Evolutionary conservation across 2,329 filamentous ascomycete species (phyloP).

Genomic region (Phyllosticta citriasiana): DNA sequence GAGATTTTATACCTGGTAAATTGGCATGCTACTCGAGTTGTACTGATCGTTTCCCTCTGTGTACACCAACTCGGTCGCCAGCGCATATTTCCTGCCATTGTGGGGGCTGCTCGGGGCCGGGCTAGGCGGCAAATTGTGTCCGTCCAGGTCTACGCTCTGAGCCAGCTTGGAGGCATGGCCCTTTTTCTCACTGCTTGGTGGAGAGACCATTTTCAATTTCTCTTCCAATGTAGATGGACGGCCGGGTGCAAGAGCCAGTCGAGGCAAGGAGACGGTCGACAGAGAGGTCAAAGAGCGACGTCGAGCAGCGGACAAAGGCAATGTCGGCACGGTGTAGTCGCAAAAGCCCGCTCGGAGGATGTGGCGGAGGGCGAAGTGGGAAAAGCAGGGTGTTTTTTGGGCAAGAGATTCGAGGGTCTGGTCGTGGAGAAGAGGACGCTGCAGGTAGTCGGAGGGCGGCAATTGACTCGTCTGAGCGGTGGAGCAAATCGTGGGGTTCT

Average conservation of each 20-base stretch:
- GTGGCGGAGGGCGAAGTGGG: background rate
- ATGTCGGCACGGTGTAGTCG: background rate
- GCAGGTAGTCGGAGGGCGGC: constrained; percentile 1
- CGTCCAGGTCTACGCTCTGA: constrained; percentile 28
- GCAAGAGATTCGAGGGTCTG: background rate
- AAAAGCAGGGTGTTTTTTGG: background rate
- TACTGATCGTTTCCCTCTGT: constrained; percentile 96
- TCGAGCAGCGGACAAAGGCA: background rate
- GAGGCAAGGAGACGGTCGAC: background rate
- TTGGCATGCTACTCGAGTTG: constrained; percentile 89
- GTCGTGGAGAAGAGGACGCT: constrained; percentile 3
- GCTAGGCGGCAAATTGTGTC: constrained; percentile 43
- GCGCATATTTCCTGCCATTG: constrained; percentile 77
- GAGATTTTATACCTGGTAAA: constrained; percentile 60
- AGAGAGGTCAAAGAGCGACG: background rate
- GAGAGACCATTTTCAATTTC: background rate
- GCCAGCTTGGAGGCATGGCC: constrained; percentile 29
- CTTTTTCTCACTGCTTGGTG: constrained; percentile 7
- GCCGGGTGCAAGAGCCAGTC: background rate
- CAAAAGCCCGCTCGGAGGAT: background rate
- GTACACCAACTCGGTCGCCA: constrained; percentile 93
- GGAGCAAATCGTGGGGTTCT: constrained; percentile 8
- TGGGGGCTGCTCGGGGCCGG: constrained; percentile 86
- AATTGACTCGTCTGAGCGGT: constrained; percentile 1
- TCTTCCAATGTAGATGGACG: background rate